Conservation (phyloP, 2,329 filamentous ascomycete genomes). For the Stagonosporopsis cucurbitacearum region DNA sequence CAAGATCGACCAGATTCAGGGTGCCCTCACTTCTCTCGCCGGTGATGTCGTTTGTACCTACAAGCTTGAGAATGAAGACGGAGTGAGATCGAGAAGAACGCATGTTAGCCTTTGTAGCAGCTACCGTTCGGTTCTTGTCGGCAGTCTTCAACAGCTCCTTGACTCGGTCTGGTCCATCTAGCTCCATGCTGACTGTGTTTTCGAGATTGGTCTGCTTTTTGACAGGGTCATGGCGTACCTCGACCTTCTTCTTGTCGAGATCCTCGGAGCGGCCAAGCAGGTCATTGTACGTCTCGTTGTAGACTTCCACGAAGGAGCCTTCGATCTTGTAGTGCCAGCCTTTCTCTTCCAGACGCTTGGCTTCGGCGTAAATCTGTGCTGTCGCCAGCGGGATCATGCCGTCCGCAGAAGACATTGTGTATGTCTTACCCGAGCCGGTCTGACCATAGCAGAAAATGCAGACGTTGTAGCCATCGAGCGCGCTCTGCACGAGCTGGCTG, state of each 20-base stretch:
- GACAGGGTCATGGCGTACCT: conserved; percentile 84
- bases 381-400: conserved; percentile 97
- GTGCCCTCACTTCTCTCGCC: conserved; percentile 89
- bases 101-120: conserved; percentile 97
- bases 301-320: conserved; percentile 95
- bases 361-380: conserved; percentile 90
- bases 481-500: conserved; percentile 93
- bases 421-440: conserved; percentile 95
- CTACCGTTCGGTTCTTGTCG: conserved; percentile 85
- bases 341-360: conserved; percentile 82
- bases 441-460: conserved; percentile 99
- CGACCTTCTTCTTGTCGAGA: conserved; percentile 81
- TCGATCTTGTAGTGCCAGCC: conserved; percentile 96
- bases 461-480: conserved; percentile 96
- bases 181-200: conserved; percentile 76
- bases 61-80: conserved; percentile 84
- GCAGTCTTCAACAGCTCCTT: conserved; percentile 81
- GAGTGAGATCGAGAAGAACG: conserved; percentile 93
- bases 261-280: conserved; percentile 75
- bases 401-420: conserved; percentile 93
- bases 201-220: conserved; percentile 83
- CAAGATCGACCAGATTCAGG: conserved; percentile 93
- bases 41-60: conserved; percentile 72
- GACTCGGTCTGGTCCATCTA: conserved; percentile 81
- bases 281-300: conserved; percentile 97